phyloP scores from a whole-genome alignment of 768 basidiomycete species.

The Pleurotus platypus region DNA sequence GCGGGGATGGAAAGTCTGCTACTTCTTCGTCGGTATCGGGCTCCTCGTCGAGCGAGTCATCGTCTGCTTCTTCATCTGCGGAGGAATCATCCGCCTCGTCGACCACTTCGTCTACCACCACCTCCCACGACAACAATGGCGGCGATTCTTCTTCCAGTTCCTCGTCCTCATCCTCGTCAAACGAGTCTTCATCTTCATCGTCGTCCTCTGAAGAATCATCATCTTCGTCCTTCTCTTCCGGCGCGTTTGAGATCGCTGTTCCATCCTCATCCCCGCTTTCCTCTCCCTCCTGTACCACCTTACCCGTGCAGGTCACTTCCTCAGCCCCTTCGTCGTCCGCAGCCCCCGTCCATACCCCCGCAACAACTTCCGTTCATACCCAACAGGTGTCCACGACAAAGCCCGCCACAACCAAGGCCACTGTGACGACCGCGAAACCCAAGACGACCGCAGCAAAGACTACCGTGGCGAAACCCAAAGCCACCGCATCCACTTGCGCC shows the following conservation, averaged over 20 bases:
- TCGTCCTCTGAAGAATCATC: slow-evolving; percentile 4
- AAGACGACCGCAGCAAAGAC: background rate
- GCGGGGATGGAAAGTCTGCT: background rate
- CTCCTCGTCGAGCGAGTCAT: background rate
- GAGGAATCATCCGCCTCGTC: background rate
- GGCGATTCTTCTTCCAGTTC: background rate
- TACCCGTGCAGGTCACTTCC: background rate
- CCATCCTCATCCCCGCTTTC: background rate
- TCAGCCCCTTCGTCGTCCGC: background rate
- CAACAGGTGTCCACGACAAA: background rate
- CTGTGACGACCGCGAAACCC: background rate
- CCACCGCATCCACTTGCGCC: background rate
- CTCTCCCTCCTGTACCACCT: background rate
- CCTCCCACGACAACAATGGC: background rate
- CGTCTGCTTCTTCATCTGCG: background rate
- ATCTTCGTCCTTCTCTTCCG: background rate
- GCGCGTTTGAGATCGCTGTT: background rate
- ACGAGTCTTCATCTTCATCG: background rate
- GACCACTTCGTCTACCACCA: background rate
- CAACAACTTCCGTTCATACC: background rate
- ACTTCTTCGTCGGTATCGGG: background rate
- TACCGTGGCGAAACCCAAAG: background rate
- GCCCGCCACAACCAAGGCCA: background rate
- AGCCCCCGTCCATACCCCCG: background rate
- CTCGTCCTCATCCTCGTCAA: background rate